Percentiles rank a stretch among this genome's conserved stretches.
Conservation (phyloP, 257 asterid genomes). For the Gentiana straminea region DNA sequence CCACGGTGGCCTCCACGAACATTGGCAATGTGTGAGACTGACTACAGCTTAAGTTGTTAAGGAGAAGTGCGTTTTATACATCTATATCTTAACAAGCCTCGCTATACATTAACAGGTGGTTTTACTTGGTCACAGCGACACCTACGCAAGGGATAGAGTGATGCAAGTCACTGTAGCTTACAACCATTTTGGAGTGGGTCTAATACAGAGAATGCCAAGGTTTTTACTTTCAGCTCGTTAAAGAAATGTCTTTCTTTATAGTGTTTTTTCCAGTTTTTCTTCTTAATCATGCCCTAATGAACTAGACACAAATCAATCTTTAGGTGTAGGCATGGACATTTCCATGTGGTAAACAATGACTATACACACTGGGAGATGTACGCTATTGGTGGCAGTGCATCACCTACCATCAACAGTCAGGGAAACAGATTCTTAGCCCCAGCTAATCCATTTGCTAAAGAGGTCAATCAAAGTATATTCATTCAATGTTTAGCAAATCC, state of each 20-base stretch:
- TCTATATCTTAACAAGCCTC: background rate
- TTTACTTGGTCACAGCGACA: constrained; percentile 43
- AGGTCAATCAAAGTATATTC: constrained; percentile 25
- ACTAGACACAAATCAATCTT: background rate
- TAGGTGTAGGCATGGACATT: constrained; percentile 93
- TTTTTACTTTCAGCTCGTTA: background rate
- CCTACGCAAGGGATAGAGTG: constrained; percentile 26
- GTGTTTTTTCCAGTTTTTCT: background rate
- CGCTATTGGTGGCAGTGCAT: constrained; percentile 96
- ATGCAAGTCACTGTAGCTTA: constrained; percentile 56
- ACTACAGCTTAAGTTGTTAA: background rate
- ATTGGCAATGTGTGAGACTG: background rate
- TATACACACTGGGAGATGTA: constrained; percentile 92
- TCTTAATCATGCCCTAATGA: background rate
- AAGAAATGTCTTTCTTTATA: background rate
- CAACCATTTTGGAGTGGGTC: constrained; percentile 52
- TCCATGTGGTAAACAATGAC: constrained; percentile 91
- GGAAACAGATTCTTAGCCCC: constrained; percentile 91
- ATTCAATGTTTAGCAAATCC: background rate
- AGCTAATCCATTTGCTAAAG: constrained; percentile 58
- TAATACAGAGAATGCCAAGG: constrained; percentile 56
- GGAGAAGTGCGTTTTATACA: background rate
- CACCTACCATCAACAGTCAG: constrained; percentile 91
- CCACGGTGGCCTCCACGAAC: background rate
- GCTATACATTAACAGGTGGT: constrained; percentile 30